Conservation (phyloP, 495 filamentous ascomycete species). For the Podospora pseudocomata region DNA sequence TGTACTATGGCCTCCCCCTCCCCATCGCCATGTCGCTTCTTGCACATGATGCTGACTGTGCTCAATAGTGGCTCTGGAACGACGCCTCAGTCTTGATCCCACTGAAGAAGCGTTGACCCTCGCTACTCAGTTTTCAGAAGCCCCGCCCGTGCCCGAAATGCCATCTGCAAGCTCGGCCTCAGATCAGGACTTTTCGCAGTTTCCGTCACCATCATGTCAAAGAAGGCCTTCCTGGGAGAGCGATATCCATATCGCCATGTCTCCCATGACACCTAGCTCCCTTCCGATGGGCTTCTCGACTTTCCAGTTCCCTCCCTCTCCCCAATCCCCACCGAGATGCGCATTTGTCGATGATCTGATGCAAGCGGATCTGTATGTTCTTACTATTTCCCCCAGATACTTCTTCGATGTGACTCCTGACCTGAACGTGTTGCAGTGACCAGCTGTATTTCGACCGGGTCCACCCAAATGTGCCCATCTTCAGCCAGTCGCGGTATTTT, state of each 20-base stretch:
- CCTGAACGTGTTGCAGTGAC: constrained; percentile 32
- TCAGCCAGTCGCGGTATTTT: constrained; percentile 43
- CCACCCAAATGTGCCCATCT: constrained; percentile 51
- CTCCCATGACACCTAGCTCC: constrained; percentile 23
- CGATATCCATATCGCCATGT: constrained; percentile 22
- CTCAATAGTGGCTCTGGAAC: constrained; percentile 32
- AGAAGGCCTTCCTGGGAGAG: constrained; percentile 22
- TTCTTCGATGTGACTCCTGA: background rate
- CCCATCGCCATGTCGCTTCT: background rate
- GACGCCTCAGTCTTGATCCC: constrained; percentile 35
- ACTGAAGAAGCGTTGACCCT: background rate
- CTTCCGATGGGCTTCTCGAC: constrained; percentile 20
- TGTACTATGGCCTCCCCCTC: background rate
- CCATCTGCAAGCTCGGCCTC: constrained; percentile 10
- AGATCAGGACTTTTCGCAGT: constrained; percentile 13
- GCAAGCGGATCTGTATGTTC: constrained; percentile 43
- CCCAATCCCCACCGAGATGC: constrained; percentile 23
- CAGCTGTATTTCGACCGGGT: constrained; percentile 59
- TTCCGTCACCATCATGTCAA: constrained; percentile 23
- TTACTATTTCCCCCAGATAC: background rate
- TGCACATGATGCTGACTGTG: background rate
- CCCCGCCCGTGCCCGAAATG: constrained; percentile 20
- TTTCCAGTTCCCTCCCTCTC: constrained; percentile 35
- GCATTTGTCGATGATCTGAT: constrained; percentile 38
- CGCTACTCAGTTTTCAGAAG: constrained; percentile 5